These are phyloP conservation scores for Cyclostephanos tholiformis DNA, from an alignment of 108 stramenopile species.

Conservation along the genomic window DNA sequence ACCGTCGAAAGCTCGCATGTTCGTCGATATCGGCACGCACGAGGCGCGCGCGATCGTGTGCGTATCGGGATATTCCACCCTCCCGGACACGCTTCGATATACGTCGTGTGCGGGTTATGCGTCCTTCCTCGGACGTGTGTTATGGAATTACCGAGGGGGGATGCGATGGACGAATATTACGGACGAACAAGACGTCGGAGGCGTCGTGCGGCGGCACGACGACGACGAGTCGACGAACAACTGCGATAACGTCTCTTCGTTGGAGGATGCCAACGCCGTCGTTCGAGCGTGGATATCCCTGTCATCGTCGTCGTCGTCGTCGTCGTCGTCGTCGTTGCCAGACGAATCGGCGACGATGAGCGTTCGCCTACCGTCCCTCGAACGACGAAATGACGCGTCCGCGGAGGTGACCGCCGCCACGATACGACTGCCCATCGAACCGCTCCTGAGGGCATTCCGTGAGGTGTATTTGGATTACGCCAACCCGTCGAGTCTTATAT, in stretches of 20 bases:
- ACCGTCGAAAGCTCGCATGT: slow-evolving; percentile 27
- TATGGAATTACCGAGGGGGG: slow-evolving; percentile 32
- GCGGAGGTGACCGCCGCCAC: not conserved
- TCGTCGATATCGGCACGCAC: slow-evolving; percentile 40
- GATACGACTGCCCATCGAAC: slow-evolving; percentile 20
- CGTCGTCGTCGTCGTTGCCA: too few species aligned
- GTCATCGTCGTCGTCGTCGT: slow-evolving; percentile 5
- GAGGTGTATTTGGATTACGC: slow-evolving; percentile 41
- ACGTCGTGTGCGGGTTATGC: slow-evolving; percentile 35
- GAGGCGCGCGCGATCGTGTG: slow-evolving; percentile 32
- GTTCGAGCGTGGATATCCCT: slow-evolving; percentile 27
- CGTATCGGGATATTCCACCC: slow-evolving; percentile 25
- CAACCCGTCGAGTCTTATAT: slow-evolving; percentile 34
- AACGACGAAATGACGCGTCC: not conserved
- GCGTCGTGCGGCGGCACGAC: not conserved
- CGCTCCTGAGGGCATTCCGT: slow-evolving; percentile 33
- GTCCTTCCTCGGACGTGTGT: slow-evolving; percentile 25
- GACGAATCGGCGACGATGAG: slow-evolving; percentile 15
- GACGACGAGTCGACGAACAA: slow-evolving; percentile 2
- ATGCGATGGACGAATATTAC: too few species aligned
- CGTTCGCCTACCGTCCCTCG: slow-evolving; percentile 28
- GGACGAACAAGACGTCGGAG: not conserved
- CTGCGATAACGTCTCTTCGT: not conserved
- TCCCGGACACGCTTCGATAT: slow-evolving; percentile 28
- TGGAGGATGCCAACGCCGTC: slow-evolving; percentile 42